Conservation (phyloP, 208 protist species). For the Crithidia brevicula region DNA sequence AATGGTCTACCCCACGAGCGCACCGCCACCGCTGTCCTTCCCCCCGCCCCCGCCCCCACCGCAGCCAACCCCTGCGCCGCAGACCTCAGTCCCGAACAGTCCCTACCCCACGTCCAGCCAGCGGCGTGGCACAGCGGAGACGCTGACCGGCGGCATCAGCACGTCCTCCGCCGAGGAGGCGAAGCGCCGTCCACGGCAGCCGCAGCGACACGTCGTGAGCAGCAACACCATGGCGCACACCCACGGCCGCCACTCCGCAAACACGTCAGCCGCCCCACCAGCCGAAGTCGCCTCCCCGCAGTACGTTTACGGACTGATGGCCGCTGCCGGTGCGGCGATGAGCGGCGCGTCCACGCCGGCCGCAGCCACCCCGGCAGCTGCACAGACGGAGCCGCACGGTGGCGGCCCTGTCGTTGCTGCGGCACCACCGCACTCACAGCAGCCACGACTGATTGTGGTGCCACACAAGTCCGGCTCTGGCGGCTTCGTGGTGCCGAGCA, state of each 20-base stretch:
- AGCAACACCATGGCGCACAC: constrained; percentile 34
- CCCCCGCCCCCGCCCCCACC: background rate
- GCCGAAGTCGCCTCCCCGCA: constrained; percentile 26
- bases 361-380: background rate
- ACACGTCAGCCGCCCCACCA: background rate
- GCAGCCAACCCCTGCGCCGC: background rate
- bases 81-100: background rate
- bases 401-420: background rate
- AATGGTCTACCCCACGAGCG: constrained; percentile 12
- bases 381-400: background rate
- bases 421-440: background rate
- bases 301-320: constrained; percentile 36
- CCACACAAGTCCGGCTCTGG: constrained; percentile 21
- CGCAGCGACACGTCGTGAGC: constrained; percentile 22
- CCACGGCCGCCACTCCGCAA: constrained; percentile 10
- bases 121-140: too few relatives aligned
- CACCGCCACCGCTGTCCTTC: constrained; percentile 1
- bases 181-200: constrained; percentile 24
- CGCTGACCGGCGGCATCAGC: constrained; percentile 7
- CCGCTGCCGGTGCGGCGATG: constrained; percentile 15
- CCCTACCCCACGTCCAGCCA: too few relatives aligned
- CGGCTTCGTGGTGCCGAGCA: constrained; percentile 22
- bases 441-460: constrained; percentile 29
- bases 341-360: background rate
- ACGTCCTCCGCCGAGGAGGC: constrained; percentile 8